Evolutionary conservation across 2,329 filamentous ascomycete species (phyloP).

Genomic region (Trichoderma gracile): DNA sequence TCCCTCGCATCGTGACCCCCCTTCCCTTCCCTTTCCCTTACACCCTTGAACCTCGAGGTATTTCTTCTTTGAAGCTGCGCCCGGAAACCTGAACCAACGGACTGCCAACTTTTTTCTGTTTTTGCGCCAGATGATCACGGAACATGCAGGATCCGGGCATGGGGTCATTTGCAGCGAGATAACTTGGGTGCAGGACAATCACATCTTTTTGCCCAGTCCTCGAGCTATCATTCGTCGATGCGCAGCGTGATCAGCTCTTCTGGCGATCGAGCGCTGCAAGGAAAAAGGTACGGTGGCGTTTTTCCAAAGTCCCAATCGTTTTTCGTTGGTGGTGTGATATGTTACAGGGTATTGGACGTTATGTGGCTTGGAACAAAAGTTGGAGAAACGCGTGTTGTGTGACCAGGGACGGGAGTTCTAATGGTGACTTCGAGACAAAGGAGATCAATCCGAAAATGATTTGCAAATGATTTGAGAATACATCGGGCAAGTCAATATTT

Average conservation of each 20-base stretch:
- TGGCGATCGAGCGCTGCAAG: slow-evolving; percentile 4
- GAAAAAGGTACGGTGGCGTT: background rate
- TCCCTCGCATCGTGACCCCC: slow-evolving; percentile 14
- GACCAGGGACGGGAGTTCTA: no score
- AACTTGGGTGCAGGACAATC: no score
- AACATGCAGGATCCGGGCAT: slow-evolving; percentile 6
- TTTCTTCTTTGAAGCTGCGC: no score
- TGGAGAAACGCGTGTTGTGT: no score
- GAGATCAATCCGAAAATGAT: no score
- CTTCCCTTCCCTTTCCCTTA: background rate
- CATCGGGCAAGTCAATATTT: no score
- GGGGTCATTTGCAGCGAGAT: background rate
- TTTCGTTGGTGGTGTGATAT: background rate
- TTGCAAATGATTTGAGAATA: no score
- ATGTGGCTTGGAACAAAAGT: no score
- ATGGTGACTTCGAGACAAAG: no score
- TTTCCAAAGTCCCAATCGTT: background rate
- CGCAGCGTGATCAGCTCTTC: background rate
- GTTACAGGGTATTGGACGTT: no score
- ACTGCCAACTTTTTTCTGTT: background rate
- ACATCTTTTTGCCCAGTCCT: no score
- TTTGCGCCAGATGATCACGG: background rate
- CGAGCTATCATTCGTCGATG: background rate
- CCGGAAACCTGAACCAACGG: background rate
- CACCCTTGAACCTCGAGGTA: no score